Evolutionary conservation across 257 asterid species (phyloP).

Genomic region (Verbena officinalis): DNA sequence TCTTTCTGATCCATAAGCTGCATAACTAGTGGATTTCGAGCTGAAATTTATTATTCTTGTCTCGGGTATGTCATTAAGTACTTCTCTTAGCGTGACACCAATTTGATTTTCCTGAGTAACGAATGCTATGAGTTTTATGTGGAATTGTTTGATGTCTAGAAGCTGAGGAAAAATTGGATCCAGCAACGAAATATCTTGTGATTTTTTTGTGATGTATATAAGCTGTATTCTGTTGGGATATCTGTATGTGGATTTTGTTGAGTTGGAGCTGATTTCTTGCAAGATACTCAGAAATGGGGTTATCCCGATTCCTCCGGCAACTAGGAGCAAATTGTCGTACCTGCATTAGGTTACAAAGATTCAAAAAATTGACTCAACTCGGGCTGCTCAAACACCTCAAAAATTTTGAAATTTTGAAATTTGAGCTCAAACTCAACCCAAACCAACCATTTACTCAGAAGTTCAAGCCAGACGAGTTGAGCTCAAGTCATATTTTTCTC

Average conservation of each 20-base stretch:
- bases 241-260: slow-evolving; percentile 32
- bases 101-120: slow-evolving; percentile 62
- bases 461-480: too few relatives aligned
- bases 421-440: too few relatives aligned
- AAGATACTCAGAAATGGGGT: slow-evolving; percentile 78
- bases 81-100: slow-evolving; percentile 45
- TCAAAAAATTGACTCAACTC: not conserved
- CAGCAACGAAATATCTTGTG: slow-evolving; percentile 58
- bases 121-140: slow-evolving; percentile 51
- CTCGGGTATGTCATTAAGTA: slow-evolving; percentile 41
- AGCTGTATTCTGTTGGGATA: slow-evolving; percentile 57
- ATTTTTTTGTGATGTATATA: slow-evolving; percentile 49
- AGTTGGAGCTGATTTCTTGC: slow-evolving; percentile 48
- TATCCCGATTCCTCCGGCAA: slow-evolving; percentile 91
- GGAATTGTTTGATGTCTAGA: slow-evolving; percentile 38
- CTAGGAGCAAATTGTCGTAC: slow-evolving; percentile 61
- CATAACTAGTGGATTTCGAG: slow-evolving; percentile 35
- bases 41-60: slow-evolving; percentile 39
- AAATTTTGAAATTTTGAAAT: too few relatives aligned
- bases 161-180: slow-evolving; percentile 57
- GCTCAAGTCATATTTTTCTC: too few relatives aligned
- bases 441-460: too few relatives aligned
- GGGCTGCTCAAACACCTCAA: too few relatives aligned
- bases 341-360: slow-evolving; percentile 41
- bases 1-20: slow-evolving; percentile 53